Evolutionary conservation across 1,139 yeast species (phyloP), one percentile per base, ranked within the genome.

Genomic region (Pichia sp.): DNA sequence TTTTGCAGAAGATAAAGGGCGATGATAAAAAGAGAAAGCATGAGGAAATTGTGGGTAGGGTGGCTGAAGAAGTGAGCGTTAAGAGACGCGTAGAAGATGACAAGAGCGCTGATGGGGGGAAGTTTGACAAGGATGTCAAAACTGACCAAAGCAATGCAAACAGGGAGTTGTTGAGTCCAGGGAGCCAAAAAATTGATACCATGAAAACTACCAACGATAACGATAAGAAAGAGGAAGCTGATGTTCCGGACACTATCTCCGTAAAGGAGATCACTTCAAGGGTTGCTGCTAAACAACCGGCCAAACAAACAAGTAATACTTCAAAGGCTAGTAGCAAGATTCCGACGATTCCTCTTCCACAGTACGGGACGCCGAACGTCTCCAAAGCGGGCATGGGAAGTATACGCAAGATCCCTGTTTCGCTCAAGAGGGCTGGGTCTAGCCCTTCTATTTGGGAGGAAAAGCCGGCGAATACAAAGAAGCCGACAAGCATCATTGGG

Each of bases 281-380:
- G 24, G 3, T 20, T 20, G 24, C 24, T 20, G 24, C 24, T 3
- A 20, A 20, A 20, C 24, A 20, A 20, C 24, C 24, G 24, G 24
- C 24, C 24, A 20, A 20, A 20, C 24, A 20, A 2, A 20, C 24
- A 20, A 20, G 24, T 20, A 20, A 2, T 20, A 20, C 24, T 20
- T 20, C 24, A 20, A 20, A 20, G 24, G 24, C 24, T 20, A 20
- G 24, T 20, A 20, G 24, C 24, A 20, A 20, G 24, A 42, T 42
- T 14, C 51, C 55, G 14, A 17, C 30, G n/a, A 55, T 55, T 4
- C 60, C 59, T 10, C 27, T 54, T 14, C 60, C 58, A 24, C 60
- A 60, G 6, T 59, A 61, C 17, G 58, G 62, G 4, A 51, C 41
- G 44, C 55, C 50, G 8, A 49, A 16, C 14, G 29, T 9, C n/a